Base-by-base conservation (phyloP, 2,329 filamentous ascomycete species). In the Pseudogymnoascus sp. region DNA sequence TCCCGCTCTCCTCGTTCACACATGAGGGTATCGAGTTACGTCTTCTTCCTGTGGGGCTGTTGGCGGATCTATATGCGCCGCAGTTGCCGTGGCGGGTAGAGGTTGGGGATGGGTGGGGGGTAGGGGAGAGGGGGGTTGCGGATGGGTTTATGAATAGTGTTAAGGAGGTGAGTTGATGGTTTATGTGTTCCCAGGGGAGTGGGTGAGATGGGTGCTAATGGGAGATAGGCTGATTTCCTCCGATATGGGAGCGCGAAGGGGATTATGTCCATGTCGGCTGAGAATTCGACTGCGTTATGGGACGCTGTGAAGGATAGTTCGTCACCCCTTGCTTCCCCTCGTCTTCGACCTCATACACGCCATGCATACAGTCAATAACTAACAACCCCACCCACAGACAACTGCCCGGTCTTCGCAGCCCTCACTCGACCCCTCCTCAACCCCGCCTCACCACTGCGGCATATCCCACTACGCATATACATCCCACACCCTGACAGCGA, bases 361-460 rank as follows among this genome's bases (percentile, higher is more conserved):
- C 14, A 28, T n/a, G 1, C 5, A 42, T 53, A 21, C 11, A 7
- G 16, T 40, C 63, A 42, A 62, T 59, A 42, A 14, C 33, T 62
- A 63, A 61, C 44, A 28, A n/a, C 12, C 6, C 21, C 18, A 23
- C 28, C 18, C 1, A 40, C 65, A 90, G 86, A 95, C 70, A 86
- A 97, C 75, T 86, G 90, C 69, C 68, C 78, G 7, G 79, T 86
- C 42, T 97, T 90, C 76, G 82, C 84, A 71, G 84, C 84, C 64
- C 86, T 97, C 69, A 88, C 92, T 72, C 84, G 81, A 66, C 88
- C 87, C 66, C 83, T 97, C 2, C 83, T 97, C 65, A 89, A 90
- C 70, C 84, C 88, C 3, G 86, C 91, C 1, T 84, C 85, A 5
- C 84, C 87, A 16, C 82, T 97, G 61, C 87, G 87, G 65, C 87